Conservation (phyloP, 371 early-diverging fungal species). For the Mucor circinelloides region DNA sequence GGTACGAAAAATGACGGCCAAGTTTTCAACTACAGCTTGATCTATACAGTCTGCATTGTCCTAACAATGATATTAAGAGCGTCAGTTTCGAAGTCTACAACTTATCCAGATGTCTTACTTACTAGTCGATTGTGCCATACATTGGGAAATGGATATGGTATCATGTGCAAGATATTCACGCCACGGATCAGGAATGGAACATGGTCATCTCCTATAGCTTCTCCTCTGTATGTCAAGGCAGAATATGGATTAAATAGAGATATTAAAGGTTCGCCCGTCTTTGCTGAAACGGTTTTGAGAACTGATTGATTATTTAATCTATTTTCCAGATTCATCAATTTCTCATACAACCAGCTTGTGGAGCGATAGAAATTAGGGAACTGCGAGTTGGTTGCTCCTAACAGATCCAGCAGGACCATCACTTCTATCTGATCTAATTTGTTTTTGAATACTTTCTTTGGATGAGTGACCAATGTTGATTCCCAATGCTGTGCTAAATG, state of each 20-base stretch:
- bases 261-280: constrained; percentile 20
- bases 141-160: constrained; percentile 87
- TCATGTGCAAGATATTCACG: constrained; percentile 88
- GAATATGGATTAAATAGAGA: constrained; percentile 45
- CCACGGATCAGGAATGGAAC: constrained; percentile 81
- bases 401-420: constrained; percentile 85
- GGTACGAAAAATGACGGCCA: constrained; percentile 53
- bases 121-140: constrained; percentile 87
- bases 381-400: constrained; percentile 64
- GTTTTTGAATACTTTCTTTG: constrained; percentile 28
- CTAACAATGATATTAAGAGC: constrained; percentile 11
- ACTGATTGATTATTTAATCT: constrained; percentile 30
- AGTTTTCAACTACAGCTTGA: constrained; percentile 47
- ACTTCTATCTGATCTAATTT: constrained; percentile 76
- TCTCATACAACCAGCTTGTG: constrained; percentile 63
- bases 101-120: constrained; percentile 17
- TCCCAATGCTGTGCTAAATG: constrained; percentile 57
- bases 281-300: constrained; percentile 32
- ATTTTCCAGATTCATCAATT: constrained; percentile 52
- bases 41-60: constrained; percentile 47
- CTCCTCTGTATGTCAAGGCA: constrained; percentile 33
- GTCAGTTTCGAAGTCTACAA: not conserved
- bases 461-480: constrained; percentile 24
- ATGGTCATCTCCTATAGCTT: constrained; percentile 89
- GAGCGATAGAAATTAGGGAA: constrained; percentile 64